These are phyloP conservation scores for Floccularia luteovirens DNA, from an alignment of 768 basidiomycete genomes.

Conservation along the genomic window DNA sequence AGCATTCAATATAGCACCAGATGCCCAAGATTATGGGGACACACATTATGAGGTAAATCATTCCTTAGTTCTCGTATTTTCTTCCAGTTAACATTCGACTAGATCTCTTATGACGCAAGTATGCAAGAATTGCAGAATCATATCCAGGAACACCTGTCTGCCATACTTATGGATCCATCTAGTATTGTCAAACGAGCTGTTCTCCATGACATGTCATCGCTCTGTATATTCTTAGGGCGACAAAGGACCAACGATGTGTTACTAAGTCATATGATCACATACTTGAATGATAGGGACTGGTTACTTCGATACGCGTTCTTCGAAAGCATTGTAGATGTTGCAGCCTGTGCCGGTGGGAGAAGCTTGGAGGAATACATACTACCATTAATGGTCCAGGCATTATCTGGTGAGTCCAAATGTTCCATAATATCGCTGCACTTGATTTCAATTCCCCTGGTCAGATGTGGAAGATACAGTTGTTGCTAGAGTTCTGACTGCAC, in stretches of 20 bases:
- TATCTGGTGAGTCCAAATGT: conserved; percentile 64
- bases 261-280: conserved; percentile 83
- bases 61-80: neutral
- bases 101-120: conserved; percentile 90
- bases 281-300: conserved; percentile 91
- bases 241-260: conserved; percentile 94
- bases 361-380: conserved; percentile 95
- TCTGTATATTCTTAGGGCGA: conserved; percentile 91
- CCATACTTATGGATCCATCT: conserved; percentile 83
- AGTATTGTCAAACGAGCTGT: conserved; percentile 89
- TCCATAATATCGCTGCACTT: conserved; percentile 2
- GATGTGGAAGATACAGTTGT: conserved; percentile 96
- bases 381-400: conserved; percentile 92
- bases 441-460: conserved; percentile 19
- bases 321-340: conserved; percentile 92
- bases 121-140: conserved; percentile 79
- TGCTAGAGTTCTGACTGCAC: conserved; percentile 78
- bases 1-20: conserved; percentile 52
- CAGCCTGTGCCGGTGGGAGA: conserved; percentile 84
- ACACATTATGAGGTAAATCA: conserved; percentile 69
- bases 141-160: conserved; percentile 82
- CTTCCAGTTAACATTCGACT: neutral
- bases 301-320: conserved; percentile 86
- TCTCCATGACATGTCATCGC: conserved; percentile 74
- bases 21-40: conserved; percentile 68